phyloP scores from a whole-genome alignment of 78 protist species.

The Dictyostelium citrinum region DNA sequence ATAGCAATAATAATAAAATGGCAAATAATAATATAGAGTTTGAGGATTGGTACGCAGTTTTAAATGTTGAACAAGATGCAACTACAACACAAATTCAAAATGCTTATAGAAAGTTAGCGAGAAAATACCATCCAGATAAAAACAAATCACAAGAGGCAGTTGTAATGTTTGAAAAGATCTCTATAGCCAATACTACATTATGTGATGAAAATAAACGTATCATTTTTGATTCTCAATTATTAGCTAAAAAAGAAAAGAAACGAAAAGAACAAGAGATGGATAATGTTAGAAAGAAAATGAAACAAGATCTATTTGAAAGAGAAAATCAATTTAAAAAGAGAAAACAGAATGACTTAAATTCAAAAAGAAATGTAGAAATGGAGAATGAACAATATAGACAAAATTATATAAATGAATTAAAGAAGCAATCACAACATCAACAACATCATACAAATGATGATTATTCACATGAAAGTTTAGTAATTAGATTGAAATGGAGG shows the following conservation, averaged over 20 bases:
- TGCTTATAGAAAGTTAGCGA: slow-evolving; percentile 61
- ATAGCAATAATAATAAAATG: background rate
- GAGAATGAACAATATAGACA: background rate
- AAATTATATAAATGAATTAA: slow-evolving; percentile 1
- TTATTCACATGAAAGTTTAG: background rate
- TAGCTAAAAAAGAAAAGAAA: slow-evolving; percentile 8
- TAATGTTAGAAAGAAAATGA: slow-evolving; percentile 28
- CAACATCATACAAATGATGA: background rate
- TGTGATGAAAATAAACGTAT: slow-evolving; percentile 3
- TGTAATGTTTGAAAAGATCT: slow-evolving; percentile 69
- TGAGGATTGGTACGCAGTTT: slow-evolving; percentile 36
- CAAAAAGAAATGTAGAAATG: background rate
- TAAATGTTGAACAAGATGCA: slow-evolving; percentile 26
- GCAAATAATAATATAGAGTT: background rate
- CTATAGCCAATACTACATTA: slow-evolving; percentile 30
- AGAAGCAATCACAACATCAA: background rate
- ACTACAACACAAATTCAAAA: slow-evolving; percentile 51
- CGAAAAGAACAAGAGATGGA: slow-evolving; percentile 55
- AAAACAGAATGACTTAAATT: background rate
- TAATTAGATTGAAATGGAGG: slow-evolving; percentile 34
- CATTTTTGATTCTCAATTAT: slow-evolving; percentile 16
- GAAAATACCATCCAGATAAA: slow-evolving; percentile 76
- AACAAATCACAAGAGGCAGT: slow-evolving; percentile 67
- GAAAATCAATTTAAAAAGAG: slow-evolving; percentile 32
- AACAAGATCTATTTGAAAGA: background rate